These are phyloP conservation scores for Fonsecaea nubica DNA, from an alignment of 2,329 filamentous ascomycete genomes.

Conservation along the genomic window DNA sequence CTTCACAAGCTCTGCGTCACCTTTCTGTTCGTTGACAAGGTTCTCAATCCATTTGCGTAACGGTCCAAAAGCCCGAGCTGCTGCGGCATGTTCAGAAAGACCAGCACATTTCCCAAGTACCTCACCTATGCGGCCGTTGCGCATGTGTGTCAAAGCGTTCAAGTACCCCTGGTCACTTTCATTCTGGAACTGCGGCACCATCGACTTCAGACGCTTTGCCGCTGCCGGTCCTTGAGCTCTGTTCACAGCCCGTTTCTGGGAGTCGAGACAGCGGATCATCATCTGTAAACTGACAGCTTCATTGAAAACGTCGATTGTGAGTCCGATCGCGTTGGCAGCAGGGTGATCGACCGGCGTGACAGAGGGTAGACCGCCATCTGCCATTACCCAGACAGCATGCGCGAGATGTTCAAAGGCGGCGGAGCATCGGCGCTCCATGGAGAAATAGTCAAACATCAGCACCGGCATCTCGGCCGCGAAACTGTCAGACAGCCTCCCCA, in stretches of 20 bases:
- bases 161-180: neutral
- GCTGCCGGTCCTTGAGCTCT: neutral
- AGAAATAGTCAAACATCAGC: slow-evolving; percentile 16
- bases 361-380: neutral
- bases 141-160: neutral
- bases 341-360: too few species aligned
- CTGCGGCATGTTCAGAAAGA: neutral
- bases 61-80: neutral
- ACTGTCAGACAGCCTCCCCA: slow-evolving; percentile 7
- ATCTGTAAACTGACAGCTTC: neutral
- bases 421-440: slow-evolving; percentile 13
- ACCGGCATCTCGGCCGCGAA: slow-evolving; percentile 18
- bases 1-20: neutral
- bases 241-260: neutral
- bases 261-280: neutral
- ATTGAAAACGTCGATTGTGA: neutral
- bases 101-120: neutral
- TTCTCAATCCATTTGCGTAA: neutral
- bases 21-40: neutral
- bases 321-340: neutral
- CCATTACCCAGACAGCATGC: neutral
- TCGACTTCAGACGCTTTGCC: slow-evolving; percentile 9
- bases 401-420: neutral
- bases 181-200: neutral
- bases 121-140: neutral